Conservation (phyloP, 805 yeast genomes). For the Kluyveromyces nonfermentans region DNA sequence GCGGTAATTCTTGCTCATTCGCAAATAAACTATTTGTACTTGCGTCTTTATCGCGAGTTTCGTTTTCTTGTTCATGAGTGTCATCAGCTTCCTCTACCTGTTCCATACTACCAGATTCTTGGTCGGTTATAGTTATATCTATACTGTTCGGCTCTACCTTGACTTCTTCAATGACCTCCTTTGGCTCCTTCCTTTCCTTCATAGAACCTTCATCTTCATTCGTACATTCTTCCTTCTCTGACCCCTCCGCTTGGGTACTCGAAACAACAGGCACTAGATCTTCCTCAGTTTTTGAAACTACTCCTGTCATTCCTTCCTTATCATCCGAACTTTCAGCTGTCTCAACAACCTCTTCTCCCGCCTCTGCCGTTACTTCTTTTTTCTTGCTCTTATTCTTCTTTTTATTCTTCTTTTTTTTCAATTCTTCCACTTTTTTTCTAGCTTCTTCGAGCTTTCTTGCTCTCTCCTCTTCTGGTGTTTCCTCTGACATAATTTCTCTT, state of each 20-base stretch:
- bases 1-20: conserved; percentile 12
- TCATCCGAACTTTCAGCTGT: conserved; percentile 12
- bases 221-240: neutral
- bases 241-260: neutral
- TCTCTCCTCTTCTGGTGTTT: conserved; percentile 31
- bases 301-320: conserved; percentile 1
- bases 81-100: conserved; percentile 1
- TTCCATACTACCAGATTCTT: neutral
- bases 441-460: conserved; percentile 67
- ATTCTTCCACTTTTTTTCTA: conserved; percentile 59
- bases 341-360: conserved; percentile 2
- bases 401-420: conserved; percentile 50
- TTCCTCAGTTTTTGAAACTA: conserved; percentile 1
- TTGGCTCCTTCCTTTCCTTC: conserved; percentile 9
- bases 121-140: conserved; percentile 3
- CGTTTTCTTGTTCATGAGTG: conserved; percentile 1
- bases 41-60: conserved; percentile 1
- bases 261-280: neutral
- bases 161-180: conserved; percentile 5
- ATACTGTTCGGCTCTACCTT: conserved; percentile 2
- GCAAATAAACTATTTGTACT: conserved; percentile 8
- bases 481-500: conserved; percentile 19
- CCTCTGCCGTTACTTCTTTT: conserved; percentile 5
- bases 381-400: conserved; percentile 36
- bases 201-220: conserved; percentile 4